Evolutionary conservation across 1,284 basidiomycete genomes (phyloP).

Genomic region (Puccinia novopanici): DNA sequence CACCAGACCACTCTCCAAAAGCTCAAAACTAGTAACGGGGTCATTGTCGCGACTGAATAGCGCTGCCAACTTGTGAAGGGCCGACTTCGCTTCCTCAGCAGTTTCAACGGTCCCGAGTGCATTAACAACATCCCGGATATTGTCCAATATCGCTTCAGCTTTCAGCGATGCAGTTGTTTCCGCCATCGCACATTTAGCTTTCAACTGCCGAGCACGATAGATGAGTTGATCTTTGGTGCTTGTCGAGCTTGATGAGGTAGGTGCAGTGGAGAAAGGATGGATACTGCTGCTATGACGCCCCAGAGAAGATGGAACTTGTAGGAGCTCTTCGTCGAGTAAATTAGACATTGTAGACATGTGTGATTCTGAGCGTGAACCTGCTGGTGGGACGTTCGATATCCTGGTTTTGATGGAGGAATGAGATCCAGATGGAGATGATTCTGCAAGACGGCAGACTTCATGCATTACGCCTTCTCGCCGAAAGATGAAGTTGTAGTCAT

Average conservation of each 20-base stretch:
- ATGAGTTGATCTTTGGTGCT: conserved; percentile 45
- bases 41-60: conserved; percentile 71
- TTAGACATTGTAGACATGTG: conserved; percentile 14
- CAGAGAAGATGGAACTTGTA: conserved; percentile 19
- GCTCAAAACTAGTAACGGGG: conserved; percentile 91
- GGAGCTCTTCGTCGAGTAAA: conserved; percentile 7
- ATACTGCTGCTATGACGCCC: conserved; percentile 21
- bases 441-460: conserved; percentile 69
- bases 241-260: conserved; percentile 21
- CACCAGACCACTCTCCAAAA: conserved; percentile 88
- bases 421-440: conserved; percentile 62
- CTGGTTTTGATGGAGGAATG: conserved; percentile 60
- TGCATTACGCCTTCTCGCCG: conserved; percentile 89
- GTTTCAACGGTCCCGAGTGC: conserved; percentile 66
- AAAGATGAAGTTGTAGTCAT: conserved; percentile 81
- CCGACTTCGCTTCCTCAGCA: conserved; percentile 70
- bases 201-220: conserved; percentile 51
- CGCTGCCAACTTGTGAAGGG: conserved; percentile 71
- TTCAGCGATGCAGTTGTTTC: conserved; percentile 53
- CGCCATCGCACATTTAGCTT: conserved; percentile 29
- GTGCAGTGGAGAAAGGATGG: conserved; percentile 26
- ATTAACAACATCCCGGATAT: conserved; percentile 65
- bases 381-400: conserved; percentile 38
- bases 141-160: conserved; percentile 68
- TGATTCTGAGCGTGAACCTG: conserved; percentile 32